phyloP scores from a whole-genome alignment of 164 flowering plant species.

The Macadamia tetraphylla region DNA sequence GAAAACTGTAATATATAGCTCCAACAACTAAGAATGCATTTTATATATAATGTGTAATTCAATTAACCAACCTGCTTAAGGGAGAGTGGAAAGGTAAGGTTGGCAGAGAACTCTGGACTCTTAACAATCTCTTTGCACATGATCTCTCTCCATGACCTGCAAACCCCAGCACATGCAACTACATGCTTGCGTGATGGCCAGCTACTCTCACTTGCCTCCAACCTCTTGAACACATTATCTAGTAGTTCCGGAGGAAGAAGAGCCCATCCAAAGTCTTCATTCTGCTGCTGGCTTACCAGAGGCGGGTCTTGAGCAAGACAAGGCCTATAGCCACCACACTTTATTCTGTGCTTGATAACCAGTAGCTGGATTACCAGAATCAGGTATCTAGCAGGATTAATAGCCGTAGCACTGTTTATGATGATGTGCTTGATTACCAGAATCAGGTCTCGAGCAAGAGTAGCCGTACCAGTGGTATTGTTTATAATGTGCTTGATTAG shows the following conservation, averaged over 20 bases:
- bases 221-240: constrained; percentile 56
- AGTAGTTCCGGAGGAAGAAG: constrained; percentile 66
- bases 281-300: constrained; percentile 39
- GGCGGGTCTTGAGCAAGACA: constrained; percentile 23
- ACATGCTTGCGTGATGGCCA: constrained; percentile 64
- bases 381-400: too few relatives aligned
- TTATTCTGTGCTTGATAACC: too few relatives aligned
- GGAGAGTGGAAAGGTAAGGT: constrained; percentile 63
- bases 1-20: neutral
- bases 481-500: too few relatives aligned
- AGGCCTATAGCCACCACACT: too few relatives aligned
- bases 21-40: too few relatives aligned
- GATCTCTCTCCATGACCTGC: constrained; percentile 65
- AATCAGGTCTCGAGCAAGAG: too few relatives aligned
- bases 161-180: constrained; percentile 72
- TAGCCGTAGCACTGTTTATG: too few relatives aligned
- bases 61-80: constrained; percentile 49
- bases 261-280: constrained; percentile 42
- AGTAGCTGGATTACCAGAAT: too few relatives aligned
- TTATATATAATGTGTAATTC: too few relatives aligned
- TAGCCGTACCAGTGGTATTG: too few relatives aligned
- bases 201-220: constrained; percentile 47
- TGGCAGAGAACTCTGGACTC: constrained; percentile 42
- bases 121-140: constrained; percentile 53
- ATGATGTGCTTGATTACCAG: too few relatives aligned